A percentile compares a stretch with the other conserved stretches of the same genome.
phyloP scores from a whole-genome alignment of 2,329 filamentous ascomycete genomes.

The Neocatenulostroma microsporum region DNA sequence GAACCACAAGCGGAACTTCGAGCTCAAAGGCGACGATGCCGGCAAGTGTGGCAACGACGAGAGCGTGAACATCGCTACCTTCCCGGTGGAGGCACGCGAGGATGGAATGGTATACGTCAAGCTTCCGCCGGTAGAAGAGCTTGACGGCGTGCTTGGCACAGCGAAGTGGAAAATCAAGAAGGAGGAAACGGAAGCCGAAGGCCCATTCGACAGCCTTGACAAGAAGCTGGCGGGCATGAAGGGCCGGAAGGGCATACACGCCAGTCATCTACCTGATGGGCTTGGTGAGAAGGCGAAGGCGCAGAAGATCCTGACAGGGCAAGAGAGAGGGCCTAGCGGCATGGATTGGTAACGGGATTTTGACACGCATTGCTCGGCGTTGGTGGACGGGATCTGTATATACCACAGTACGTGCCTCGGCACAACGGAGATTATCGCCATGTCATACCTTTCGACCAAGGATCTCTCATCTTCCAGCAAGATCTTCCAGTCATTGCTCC shows the following conservation, averaged over 20 bases:
- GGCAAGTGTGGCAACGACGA: constrained; percentile 70
- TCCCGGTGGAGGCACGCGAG: constrained; percentile 63
- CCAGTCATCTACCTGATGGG: constrained; percentile 39
- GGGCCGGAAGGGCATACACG: constrained; percentile 43
- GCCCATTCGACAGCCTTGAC: constrained; percentile 49
- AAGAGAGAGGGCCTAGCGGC: constrained; percentile 35
- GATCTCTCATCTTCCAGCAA: no score
- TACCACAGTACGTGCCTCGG: no score
- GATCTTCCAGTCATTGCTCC: no score
- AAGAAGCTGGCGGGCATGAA: constrained; percentile 46
- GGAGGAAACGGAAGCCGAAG: constrained; percentile 47
- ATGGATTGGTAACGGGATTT: constrained; percentile 37
- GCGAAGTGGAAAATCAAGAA: constrained; percentile 69
- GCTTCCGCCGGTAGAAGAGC: constrained; percentile 69
- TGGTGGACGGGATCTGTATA: no score
- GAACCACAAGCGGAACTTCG: constrained; percentile 83
- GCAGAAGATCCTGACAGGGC: constrained; percentile 39
- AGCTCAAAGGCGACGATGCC: constrained; percentile 56
- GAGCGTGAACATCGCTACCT: constrained; percentile 71
- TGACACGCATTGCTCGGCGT: no score
- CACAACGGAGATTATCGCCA: no score
- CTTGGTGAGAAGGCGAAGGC: constrained; percentile 39
- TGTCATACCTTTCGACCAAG: no score
- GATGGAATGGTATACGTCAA: constrained; percentile 75
- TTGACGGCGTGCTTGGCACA: constrained; percentile 72